These are phyloP conservation scores for Bryoerythrophyllum caledonicum DNA, from an alignment of 225 moss, liverwort and hornwort species.

Conservation along the genomic window DNA sequence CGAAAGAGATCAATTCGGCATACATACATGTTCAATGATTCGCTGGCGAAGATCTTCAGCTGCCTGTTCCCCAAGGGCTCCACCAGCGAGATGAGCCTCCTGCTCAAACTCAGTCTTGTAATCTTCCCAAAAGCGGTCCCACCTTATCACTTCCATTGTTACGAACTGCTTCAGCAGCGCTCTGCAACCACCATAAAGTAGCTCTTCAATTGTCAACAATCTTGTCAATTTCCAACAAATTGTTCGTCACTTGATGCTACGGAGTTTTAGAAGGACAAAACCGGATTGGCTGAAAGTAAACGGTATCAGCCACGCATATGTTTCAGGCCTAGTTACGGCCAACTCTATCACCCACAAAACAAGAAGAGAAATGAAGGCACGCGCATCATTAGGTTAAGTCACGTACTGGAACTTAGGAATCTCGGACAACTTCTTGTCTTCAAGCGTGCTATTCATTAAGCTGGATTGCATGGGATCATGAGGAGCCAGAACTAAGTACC, in stretches of 20 bases:
- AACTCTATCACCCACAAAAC: slow-evolving; percentile 12
- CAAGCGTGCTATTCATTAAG: slow-evolving; percentile 86
- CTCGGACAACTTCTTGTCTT: slow-evolving; percentile 96
- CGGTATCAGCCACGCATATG: not conserved
- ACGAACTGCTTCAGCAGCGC: slow-evolving; percentile 90
- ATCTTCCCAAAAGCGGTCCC: slow-evolving; percentile 80
- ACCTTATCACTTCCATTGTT: slow-evolving; percentile 59
- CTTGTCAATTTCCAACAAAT: slow-evolving; percentile 12
- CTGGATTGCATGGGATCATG: slow-evolving; percentile 97
- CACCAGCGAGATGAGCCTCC: slow-evolving; percentile 76
- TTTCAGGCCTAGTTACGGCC: not conserved
- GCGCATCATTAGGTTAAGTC: not conserved
- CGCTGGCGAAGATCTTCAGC: slow-evolving; percentile 92
- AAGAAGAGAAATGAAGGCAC: not conserved
- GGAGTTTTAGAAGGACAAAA: slow-evolving; percentile 31
- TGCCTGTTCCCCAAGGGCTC: slow-evolving; percentile 78
- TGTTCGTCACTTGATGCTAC: slow-evolving; percentile 18
- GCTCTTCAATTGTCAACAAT: not conserved
- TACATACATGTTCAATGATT: slow-evolving; percentile 91
- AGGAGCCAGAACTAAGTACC: slow-evolving; percentile 90
- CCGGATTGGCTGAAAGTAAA: not conserved
- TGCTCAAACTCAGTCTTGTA: slow-evolving; percentile 84
- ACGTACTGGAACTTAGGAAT: slow-evolving; percentile 92
- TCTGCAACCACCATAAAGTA: slow-evolving; percentile 49
- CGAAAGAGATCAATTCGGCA: not conserved